These are phyloP conservation scores for Aspergillus melleus DNA, from an alignment of 2,329 filamentous ascomycete genomes.

Conservation along the genomic window DNA sequence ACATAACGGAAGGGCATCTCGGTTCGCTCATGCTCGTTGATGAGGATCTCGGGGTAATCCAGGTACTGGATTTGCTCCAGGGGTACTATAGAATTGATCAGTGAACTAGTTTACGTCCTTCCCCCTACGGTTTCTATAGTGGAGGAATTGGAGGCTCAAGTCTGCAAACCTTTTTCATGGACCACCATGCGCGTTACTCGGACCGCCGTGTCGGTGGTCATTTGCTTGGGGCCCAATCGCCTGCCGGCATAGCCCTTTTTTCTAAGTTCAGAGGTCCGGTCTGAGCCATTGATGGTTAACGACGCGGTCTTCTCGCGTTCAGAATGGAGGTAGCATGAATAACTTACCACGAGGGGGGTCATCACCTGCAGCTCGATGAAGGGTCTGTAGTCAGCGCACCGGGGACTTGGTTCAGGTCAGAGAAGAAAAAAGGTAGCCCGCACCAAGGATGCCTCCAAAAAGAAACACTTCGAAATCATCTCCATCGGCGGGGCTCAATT, in stretches of 20 bases:
- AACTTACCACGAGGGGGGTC: constrained; percentile 83
- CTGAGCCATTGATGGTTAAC: constrained; percentile 49
- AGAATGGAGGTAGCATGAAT: not conserved
- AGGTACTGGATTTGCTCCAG: constrained; percentile 78
- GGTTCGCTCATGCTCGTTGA: constrained; percentile 89
- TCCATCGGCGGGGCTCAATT: constrained; percentile 80
- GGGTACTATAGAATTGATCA: constrained; percentile 56
- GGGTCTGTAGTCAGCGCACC: constrained; percentile 7
- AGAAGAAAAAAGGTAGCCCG: constrained; percentile 22
- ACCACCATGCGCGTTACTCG: constrained; percentile 88
- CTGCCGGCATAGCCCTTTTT: constrained; percentile 90
- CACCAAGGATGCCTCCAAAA: constrained; percentile 94
- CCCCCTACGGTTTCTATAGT: not conserved
- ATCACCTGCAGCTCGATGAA: constrained; percentile 64
- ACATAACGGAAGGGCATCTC: constrained; percentile 99
- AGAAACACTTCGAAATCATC: constrained; percentile 85
- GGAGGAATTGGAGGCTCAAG: not conserved
- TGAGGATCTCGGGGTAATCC: constrained; percentile 84
- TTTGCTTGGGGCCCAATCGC: constrained; percentile 86
- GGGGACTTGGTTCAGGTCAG: constrained; percentile 1
- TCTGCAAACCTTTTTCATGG: constrained; percentile 68
- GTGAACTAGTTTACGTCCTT: not conserved
- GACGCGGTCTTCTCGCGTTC: not conserved
- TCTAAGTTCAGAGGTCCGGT: constrained; percentile 91
- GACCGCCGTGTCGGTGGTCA: constrained; percentile 98